Evolutionary conservation across 75 land plant genomes (phyloP).

Genomic region (Azolla pinnata): DNA sequence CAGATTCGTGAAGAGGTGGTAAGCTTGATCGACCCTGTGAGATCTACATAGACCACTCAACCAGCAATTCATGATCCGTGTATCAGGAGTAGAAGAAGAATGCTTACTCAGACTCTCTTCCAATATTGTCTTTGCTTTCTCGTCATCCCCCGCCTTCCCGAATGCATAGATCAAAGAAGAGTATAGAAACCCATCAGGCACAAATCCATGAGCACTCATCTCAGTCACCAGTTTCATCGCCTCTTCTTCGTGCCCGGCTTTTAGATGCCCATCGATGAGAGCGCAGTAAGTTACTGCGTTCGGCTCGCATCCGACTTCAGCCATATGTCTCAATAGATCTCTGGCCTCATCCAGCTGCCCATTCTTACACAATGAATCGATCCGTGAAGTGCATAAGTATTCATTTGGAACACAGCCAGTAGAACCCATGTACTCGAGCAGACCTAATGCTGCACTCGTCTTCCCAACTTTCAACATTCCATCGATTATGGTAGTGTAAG

Average conservation of each 20-base stretch:
- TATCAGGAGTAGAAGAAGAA: background rate
- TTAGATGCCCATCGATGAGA: slow-evolving; percentile 67
- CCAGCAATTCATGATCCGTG: background rate
- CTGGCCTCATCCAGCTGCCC: slow-evolving; percentile 58
- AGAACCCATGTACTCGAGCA: slow-evolving; percentile 56
- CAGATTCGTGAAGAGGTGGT: background rate
- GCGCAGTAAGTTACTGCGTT: slow-evolving; percentile 58
- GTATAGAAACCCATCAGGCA: slow-evolving; percentile 13
- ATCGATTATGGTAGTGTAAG: slow-evolving; percentile 33
- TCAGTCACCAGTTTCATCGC: slow-evolving; percentile 49
- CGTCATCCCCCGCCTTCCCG: slow-evolving; percentile 2
- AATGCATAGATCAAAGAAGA: slow-evolving; percentile 1
- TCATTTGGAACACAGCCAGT: slow-evolving; percentile 51
- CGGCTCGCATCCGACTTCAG: slow-evolving; percentile 37
- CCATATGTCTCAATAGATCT: slow-evolving; percentile 45
- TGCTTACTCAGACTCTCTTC: background rate
- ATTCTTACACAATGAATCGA: slow-evolving; percentile 60
- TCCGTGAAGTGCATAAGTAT: slow-evolving; percentile 48
- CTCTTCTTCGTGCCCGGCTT: slow-evolving; percentile 45
- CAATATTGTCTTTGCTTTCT: background rate
- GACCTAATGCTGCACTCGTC: slow-evolving; percentile 43
- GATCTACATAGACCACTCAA: background rate
- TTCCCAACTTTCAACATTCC: slow-evolving; percentile 13
- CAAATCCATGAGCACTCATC: slow-evolving; percentile 36
- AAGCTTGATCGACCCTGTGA: slow-evolving; percentile 6